Base-by-base conservation (phyloP, 306 rosid genomes). In the Ceratonia siliqua region DNA sequence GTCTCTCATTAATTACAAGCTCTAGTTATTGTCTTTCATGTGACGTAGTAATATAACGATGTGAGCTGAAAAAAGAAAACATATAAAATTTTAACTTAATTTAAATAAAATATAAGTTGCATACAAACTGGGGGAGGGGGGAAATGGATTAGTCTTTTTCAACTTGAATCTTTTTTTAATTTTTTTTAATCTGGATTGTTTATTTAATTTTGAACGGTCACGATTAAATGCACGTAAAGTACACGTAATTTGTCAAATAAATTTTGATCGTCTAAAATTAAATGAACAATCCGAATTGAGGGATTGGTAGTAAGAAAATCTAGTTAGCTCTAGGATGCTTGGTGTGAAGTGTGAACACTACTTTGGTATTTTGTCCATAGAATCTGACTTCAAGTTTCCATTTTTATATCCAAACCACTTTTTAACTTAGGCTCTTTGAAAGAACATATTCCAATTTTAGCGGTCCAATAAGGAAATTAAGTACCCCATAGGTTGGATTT, bases 401-500 rank as follows among this genome's bases (percentile, higher is more conserved):
- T 59, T 58, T 59, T 73, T 59, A 30, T 13, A 30, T 73, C 8
- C 35, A 41, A 27, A 12, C 0, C 17, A 4, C 54, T 63, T 62
- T 39, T 57, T 68, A n/a, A 30, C 27, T 43, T 56, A 3, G 28
- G 65, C 32, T 62, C 21, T 69, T 14, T 18, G 11, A 22, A 43
- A 67, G 75, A 32, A 76, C 35, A 67, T 17, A 42, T 67, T 32
- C 81, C 74, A 30, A 11, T 7, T 39, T 56, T 65, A 18, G 80
- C 49, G 11, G 11, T 50, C 57, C 59, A 61, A 59, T 61, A 17
- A 12, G 62, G 21, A 39, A 74, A 20, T 18, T 13, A 43, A 22
- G 4, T 20, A 27, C 33, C 5, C 39, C 45, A n/a, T 6, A 10
- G 53, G 2, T 24, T 36, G 62, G 55, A 17, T 75, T 53, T 1